Conservation (phyloP, 169 alveolate genomes). For the Plasmodium adleri region DNA sequence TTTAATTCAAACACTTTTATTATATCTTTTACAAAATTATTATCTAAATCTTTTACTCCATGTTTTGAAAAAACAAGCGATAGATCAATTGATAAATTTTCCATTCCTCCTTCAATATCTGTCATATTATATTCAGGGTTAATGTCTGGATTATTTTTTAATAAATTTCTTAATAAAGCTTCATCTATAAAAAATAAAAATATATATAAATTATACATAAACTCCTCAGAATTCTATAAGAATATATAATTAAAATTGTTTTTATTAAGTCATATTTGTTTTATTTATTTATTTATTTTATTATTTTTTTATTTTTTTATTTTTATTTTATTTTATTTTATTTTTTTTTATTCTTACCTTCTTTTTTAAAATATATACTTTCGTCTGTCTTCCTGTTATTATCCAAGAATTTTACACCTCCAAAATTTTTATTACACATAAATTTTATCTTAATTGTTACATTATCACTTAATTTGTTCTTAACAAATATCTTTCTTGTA, state of each 20-base stretch:
- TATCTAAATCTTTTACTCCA: slow-evolving; percentile 58
- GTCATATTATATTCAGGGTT: slow-evolving; percentile 77
- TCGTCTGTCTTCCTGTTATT: slow-evolving; percentile 80
- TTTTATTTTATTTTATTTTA: no score
- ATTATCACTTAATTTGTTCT: slow-evolving; percentile 35
- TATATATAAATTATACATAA: not conserved
- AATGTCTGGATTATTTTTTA: slow-evolving; percentile 81
- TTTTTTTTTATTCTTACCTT: slow-evolving; percentile 65
- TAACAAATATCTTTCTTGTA: slow-evolving; percentile 21
- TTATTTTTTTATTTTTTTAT: no score
- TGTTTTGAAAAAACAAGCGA: slow-evolving; percentile 68
- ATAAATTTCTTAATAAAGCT: slow-evolving; percentile 78
- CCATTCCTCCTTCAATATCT: slow-evolving; percentile 31
- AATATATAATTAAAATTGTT: no score
- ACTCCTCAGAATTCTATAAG: no score
- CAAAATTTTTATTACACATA: slow-evolving; percentile 67
- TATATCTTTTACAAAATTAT: slow-evolving; percentile 43
- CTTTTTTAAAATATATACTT: slow-evolving; percentile 80
- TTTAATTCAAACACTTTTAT: slow-evolving; percentile 70
- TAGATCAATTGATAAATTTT: slow-evolving; percentile 52
- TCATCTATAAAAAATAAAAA: slow-evolving; percentile 76
- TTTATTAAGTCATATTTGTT: no score
- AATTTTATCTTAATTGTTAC: slow-evolving; percentile 29
- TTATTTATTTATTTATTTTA: no score
- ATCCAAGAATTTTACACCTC: slow-evolving; percentile 81